Evolutionary conservation across 2,329 filamentous ascomycete species (phyloP).

Genomic region (Alternaria arbusti): DNA sequence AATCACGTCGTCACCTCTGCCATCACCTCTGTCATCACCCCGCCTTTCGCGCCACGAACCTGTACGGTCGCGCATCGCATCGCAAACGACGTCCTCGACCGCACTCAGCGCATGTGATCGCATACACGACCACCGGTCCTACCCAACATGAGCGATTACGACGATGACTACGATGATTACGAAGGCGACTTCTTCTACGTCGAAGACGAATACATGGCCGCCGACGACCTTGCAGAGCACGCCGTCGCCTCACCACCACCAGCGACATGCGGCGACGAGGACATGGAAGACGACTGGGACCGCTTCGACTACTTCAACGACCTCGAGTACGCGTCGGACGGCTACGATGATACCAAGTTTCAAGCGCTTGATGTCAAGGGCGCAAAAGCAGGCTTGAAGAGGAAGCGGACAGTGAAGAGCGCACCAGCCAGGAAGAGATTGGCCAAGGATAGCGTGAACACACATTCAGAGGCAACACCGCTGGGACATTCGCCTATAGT

Average conservation of each 20-base stretch:
- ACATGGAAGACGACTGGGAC: conserved; percentile 52
- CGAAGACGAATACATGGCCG: conserved; percentile 51
- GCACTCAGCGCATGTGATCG: neutral
- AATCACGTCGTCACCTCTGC: neutral
- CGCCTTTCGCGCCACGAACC: neutral
- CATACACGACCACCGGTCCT: conserved; percentile 8
- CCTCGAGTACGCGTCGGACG: conserved; percentile 56
- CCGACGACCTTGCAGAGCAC: conserved; percentile 59
- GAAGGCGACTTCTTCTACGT: conserved; percentile 56
- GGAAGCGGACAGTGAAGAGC: conserved; percentile 32
- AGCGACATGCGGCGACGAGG: conserved; percentile 38
- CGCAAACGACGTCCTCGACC: neutral
- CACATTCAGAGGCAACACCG: conserved; percentile 10
- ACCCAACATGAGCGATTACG: conserved; percentile 51
- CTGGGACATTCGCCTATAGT: conserved; percentile 39
- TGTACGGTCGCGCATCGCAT: neutral
- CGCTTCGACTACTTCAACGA: conserved; percentile 57
- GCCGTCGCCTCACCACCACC: conserved; percentile 53
- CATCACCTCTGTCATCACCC: neutral
- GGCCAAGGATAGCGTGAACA: neutral
- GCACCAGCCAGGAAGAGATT: conserved; percentile 37
- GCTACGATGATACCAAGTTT: conserved; percentile 53
- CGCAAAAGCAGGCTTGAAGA: conserved; percentile 35
- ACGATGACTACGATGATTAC: conserved; percentile 47
- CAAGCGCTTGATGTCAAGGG: conserved; percentile 25